phyloP scores from a whole-genome alignment of 345 rosid genomes.

The Melastoma malabathricum region DNA sequence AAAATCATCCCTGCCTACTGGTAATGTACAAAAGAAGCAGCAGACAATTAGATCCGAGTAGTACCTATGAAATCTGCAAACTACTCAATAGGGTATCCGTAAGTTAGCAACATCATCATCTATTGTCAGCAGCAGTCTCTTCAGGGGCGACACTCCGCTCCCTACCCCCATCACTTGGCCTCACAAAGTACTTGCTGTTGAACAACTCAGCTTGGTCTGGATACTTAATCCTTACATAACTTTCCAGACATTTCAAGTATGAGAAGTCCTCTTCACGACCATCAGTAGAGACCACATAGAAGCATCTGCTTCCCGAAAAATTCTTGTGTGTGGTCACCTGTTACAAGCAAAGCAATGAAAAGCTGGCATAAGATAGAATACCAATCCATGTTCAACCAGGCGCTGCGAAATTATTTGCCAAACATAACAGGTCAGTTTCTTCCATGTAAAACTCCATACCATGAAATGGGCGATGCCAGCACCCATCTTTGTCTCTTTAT shows the following conservation, averaged over 20 bases:
- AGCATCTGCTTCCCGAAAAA: constrained; percentile 55
- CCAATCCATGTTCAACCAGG: neutral
- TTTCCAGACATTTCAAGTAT: constrained; percentile 57
- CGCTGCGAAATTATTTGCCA: neutral
- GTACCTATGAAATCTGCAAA: too few species aligned
- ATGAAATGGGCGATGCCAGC: constrained; percentile 61
- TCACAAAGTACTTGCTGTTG: constrained; percentile 43
- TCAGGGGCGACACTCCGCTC: constrained; percentile 25
- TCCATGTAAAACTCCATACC: constrained; percentile 23
- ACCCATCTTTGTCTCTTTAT: constrained; percentile 56
- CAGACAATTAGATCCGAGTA: too few species aligned
- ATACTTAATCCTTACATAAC: constrained; percentile 41
- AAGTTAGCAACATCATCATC: too few species aligned
- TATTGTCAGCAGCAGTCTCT: constrained; percentile 5
- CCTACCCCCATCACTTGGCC: constrained; percentile 21
- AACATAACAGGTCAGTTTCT: neutral
- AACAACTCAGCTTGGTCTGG: constrained; percentile 55
- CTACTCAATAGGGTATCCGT: too few species aligned
- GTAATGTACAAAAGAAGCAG: too few species aligned
- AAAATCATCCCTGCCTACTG: too few species aligned
- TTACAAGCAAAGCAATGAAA: constrained; percentile 4
- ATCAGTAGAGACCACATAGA: constrained; percentile 56
- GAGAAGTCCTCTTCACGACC: constrained; percentile 69
- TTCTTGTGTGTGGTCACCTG: constrained; percentile 60
- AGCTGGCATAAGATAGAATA: neutral